phyloP scores from a whole-genome alignment of 306 rosid species.

The Vicia villosa region DNA sequence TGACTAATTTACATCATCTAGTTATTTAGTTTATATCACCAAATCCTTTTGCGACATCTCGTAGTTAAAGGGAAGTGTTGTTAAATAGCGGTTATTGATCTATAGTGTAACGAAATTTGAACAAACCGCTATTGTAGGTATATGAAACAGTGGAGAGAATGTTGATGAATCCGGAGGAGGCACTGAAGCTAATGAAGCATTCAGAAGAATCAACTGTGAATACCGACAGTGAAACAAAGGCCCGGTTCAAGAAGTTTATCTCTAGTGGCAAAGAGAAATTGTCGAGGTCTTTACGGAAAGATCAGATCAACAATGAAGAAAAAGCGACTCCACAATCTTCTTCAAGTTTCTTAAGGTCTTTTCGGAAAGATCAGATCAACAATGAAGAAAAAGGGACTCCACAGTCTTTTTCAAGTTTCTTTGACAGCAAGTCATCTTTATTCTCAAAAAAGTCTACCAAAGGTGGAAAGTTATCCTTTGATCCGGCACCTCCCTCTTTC shows the following conservation, averaged over 20 bases:
- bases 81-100: neutral
- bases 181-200: constrained; percentile 55
- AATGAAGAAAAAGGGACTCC: constrained; percentile 49
- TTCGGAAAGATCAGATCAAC: constrained; percentile 45
- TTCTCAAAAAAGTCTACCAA: constrained; percentile 77
- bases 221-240: constrained; percentile 47
- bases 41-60: too few species aligned
- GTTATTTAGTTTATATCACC: constrained; percentile 10
- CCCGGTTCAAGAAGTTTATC: constrained; percentile 66
- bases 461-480: constrained; percentile 47
- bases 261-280: constrained; percentile 71
- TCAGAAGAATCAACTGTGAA: constrained; percentile 51
- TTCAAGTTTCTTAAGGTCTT: constrained; percentile 69
- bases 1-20: constrained; percentile 13
- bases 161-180: constrained; percentile 79
- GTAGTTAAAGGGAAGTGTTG: neutral
- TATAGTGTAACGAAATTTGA: neutral
- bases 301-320: constrained; percentile 48
- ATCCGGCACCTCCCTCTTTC: constrained; percentile 38
- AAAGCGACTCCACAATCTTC: constrained; percentile 60
- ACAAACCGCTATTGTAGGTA: constrained; percentile 46
- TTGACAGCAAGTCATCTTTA: constrained; percentile 81
- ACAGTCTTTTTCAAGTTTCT: constrained; percentile 77
- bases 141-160: constrained; percentile 86
- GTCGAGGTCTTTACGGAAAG: constrained; percentile 47